These are phyloP conservation scores for Pelargonium cotyledonis DNA, from an alignment of 441 rosid genomes.

Conservation along the genomic window DNA sequence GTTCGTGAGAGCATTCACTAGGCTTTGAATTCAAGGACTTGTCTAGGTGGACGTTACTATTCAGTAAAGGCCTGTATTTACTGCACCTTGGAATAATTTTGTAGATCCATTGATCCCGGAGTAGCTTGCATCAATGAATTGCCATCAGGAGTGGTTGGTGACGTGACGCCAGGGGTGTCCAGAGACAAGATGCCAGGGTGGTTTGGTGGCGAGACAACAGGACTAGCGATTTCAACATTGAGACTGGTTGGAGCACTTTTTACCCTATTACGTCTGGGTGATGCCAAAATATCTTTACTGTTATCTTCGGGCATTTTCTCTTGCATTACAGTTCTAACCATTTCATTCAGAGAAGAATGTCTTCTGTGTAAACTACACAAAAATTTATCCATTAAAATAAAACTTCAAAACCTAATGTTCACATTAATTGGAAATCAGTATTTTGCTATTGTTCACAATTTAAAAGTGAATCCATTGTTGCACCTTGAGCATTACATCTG, in stretches of 20 bases:
- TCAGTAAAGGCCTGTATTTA: too few species aligned
- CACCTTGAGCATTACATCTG: too few species aligned
- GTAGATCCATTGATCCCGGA: too few species aligned
- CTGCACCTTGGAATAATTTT: too few species aligned
- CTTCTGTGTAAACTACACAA: conserved; percentile 22
- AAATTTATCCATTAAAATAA: neutral
- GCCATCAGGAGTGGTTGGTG: neutral
- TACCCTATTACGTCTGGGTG: conserved; percentile 21
- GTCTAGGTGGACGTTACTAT: too few species aligned
- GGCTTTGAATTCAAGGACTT: too few species aligned
- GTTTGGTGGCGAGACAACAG: neutral
- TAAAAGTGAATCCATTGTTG: too few species aligned
- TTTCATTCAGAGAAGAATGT: conserved; percentile 17
- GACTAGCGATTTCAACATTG: conserved; percentile 28
- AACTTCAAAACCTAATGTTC: neutral
- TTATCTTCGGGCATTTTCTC: conserved; percentile 32
- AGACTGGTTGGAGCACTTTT: conserved; percentile 24
- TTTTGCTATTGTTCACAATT: too few species aligned
- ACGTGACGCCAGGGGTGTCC: neutral
- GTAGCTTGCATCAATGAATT: too few species aligned
- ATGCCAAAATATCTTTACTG: conserved; percentile 18
- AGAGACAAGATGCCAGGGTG: neutral
- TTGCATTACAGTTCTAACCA: conserved; percentile 26
- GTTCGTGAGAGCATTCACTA: too few species aligned
- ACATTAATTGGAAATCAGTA: too few species aligned